These are phyloP conservation scores for Cordyceps javanica DNA, from an alignment of 2,329 filamentous ascomycete species.

Conservation along the genomic window DNA sequence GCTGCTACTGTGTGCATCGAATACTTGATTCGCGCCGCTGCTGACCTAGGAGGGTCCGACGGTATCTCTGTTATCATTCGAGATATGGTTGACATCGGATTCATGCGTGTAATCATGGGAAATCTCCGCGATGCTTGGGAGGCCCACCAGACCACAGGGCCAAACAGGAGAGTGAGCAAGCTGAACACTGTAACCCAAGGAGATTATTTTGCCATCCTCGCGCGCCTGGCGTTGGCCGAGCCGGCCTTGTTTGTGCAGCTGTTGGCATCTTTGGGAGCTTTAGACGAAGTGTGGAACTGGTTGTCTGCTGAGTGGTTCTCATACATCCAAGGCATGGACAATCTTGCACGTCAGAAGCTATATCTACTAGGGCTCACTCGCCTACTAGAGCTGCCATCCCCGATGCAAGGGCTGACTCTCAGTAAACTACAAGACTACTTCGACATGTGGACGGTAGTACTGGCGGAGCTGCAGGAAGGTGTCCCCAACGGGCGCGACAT, in stretches of 20 bases:
- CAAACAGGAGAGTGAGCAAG: constrained; percentile 61
- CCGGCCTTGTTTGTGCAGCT: constrained; percentile 61
- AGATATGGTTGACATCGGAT: constrained; percentile 58
- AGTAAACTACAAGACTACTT: constrained; percentile 65
- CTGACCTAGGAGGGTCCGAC: constrained; percentile 52
- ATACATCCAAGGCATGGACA: constrained; percentile 61
- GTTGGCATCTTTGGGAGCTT: constrained; percentile 39
- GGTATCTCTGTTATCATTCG: constrained; percentile 58
- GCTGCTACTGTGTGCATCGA: constrained; percentile 58
- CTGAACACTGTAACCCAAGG: constrained; percentile 73
- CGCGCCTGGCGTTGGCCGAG: constrained; percentile 68
- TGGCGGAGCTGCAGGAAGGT: constrained; percentile 60
- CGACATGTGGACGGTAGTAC: constrained; percentile 65
- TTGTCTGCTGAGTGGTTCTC: constrained; percentile 60
- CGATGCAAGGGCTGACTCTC: constrained; percentile 52
- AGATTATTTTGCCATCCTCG: constrained; percentile 79
- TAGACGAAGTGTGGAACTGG: constrained; percentile 54
- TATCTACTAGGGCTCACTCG: constrained; percentile 67
- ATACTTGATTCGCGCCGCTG: constrained; percentile 56
- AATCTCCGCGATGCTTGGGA: constrained; percentile 63
- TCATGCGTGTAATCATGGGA: constrained; percentile 58
- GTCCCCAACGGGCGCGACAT: constrained; percentile 45
- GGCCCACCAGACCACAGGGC: constrained; percentile 75
- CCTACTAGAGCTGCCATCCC: constrained; percentile 57
- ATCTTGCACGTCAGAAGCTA: constrained; percentile 61